A percentile compares a stretch with the other conserved stretches of the same genome.
Evolutionary conservation across 2,329 filamentous ascomycete species (phyloP).

Genomic region (Albophoma yamanashiensis): DNA sequence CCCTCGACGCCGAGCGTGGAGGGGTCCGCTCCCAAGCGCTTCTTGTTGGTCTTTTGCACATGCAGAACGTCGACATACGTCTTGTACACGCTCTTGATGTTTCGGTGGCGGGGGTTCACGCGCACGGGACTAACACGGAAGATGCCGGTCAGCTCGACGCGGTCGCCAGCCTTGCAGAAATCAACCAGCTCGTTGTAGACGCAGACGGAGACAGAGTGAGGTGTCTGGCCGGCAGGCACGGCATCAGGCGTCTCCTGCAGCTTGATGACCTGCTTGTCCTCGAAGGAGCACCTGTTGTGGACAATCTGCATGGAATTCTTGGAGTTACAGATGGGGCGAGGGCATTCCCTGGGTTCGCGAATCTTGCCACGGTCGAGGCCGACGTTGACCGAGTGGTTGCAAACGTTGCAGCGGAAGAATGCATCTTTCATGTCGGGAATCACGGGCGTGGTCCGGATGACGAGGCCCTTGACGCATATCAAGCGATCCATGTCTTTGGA

Average conservation of each 20-base stretch:
- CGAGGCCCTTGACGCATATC: slow-evolving; percentile 87
- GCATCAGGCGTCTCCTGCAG: slow-evolving; percentile 94
- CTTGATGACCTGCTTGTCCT: slow-evolving; percentile 98
- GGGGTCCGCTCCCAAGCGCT: slow-evolving; percentile 80
- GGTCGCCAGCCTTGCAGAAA: slow-evolving; percentile 94
- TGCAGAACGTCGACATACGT: slow-evolving; percentile 94
- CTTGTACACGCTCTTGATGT: slow-evolving; percentile 93
- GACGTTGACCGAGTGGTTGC: slow-evolving; percentile 82
- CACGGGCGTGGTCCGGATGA: slow-evolving; percentile 90
- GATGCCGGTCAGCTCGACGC: slow-evolving; percentile 90
- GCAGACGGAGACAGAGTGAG: slow-evolving; percentile 91
- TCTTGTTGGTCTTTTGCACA: slow-evolving; percentile 93
- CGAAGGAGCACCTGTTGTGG: slow-evolving; percentile 89
- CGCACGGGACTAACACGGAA: slow-evolving; percentile 92
- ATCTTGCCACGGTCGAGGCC: slow-evolving; percentile 95
- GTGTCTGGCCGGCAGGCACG: slow-evolving; percentile 90
- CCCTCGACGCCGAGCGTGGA: slow-evolving; percentile 79
- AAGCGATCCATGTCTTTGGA: slow-evolving; percentile 81
- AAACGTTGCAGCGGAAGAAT: slow-evolving; percentile 92
- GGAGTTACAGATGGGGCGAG: slow-evolving; percentile 67
- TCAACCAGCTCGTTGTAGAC: slow-evolving; percentile 96
- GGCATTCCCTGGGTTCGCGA: slow-evolving; percentile 83
- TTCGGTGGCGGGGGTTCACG: slow-evolving; percentile 84
- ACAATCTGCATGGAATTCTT: slow-evolving; percentile 98
- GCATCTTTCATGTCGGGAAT: slow-evolving; percentile 99